These are phyloP conservation scores for Talaromyces adpressus DNA, from an alignment of 495 filamentous ascomycete genomes.

Conservation along the genomic window DNA sequence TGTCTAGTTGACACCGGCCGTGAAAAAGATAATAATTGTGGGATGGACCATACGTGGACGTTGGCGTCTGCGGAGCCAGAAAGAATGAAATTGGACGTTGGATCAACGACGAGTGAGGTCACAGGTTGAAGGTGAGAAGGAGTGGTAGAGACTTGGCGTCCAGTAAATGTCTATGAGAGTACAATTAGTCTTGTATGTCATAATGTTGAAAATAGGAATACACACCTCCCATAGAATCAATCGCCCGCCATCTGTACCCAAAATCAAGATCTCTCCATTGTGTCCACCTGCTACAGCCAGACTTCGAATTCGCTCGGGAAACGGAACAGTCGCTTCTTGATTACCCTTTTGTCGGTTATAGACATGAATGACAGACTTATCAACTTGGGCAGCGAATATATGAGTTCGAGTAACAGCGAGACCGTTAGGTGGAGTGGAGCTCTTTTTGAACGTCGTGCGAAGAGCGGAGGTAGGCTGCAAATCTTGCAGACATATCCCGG, in stretches of 20 bases:
- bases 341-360: conserved; percentile 77
- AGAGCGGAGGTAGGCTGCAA: conserved; percentile 65
- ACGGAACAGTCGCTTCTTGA: conserved; percentile 79
- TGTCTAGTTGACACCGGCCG: conserved; percentile 24
- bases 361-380: conserved; percentile 87
- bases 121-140: conserved; percentile 82
- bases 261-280: conserved; percentile 60
- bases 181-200: conserved; percentile 11
- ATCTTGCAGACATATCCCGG: conserved; percentile 77
- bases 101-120: conserved; percentile 64
- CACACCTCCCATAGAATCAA: conserved; percentile 89
- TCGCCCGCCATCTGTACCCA: conserved; percentile 83
- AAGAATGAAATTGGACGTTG: conserved; percentile 69
- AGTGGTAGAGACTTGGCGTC: conserved; percentile 80
- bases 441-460: conserved; percentile 84
- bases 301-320: conserved; percentile 76
- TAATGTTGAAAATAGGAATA: conserved; percentile 9
- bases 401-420: conserved; percentile 77
- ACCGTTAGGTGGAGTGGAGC: conserved; percentile 68
- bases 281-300: conserved; percentile 52
- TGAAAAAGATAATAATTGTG: conserved; percentile 62
- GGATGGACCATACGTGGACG: conserved; percentile 82
- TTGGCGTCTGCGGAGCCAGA: conserved; percentile 86
- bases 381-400: conserved; percentile 82
- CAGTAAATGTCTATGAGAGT: conserved; percentile 64